Conservation (phyloP, 2,329 filamentous ascomycete genomes). For the Apiospora phragmitis region DNA sequence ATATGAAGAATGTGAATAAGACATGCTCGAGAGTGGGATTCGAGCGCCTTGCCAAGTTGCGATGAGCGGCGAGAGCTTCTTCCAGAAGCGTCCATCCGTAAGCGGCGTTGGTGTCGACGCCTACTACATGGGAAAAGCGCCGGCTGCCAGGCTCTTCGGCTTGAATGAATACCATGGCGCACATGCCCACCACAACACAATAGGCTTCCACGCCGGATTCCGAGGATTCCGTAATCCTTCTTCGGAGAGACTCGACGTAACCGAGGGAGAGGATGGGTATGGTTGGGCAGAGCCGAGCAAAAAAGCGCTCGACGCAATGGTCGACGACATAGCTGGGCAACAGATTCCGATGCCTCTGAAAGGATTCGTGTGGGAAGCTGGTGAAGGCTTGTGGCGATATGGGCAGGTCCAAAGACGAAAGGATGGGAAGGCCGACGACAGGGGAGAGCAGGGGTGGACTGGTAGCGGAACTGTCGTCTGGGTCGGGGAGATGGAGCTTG, state of each 20-base stretch:
- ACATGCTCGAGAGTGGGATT: slow-evolving; percentile 40
- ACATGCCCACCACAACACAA: slow-evolving; percentile 39
- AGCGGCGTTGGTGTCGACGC: slow-evolving; percentile 35
- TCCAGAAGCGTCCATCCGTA: slow-evolving; percentile 41
- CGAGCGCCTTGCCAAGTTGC: slow-evolving; percentile 32
- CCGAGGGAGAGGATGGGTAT: slow-evolving; percentile 43
- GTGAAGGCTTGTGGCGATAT: slow-evolving; percentile 22
- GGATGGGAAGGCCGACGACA: slow-evolving; percentile 15
- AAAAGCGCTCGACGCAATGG: slow-evolving; percentile 41
- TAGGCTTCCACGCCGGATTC: slow-evolving; percentile 35
- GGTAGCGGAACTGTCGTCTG: slow-evolving; percentile 5
- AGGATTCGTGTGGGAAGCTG: slow-evolving; percentile 26
- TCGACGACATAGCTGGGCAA: slow-evolving; percentile 36
- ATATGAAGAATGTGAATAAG: slow-evolving; percentile 44
- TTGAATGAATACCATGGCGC: slow-evolving; percentile 42
- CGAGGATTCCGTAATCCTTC: slow-evolving; percentile 20
- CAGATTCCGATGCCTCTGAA: slow-evolving; percentile 34
- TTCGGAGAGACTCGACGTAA: slow-evolving; percentile 35
- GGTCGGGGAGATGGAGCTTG: background rate
- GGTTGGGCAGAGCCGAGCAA: slow-evolving; percentile 40
- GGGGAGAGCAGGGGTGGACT: slow-evolving; percentile 8
- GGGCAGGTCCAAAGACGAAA: slow-evolving; percentile 21
- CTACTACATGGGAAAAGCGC: slow-evolving; percentile 33
- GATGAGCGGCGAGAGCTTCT: slow-evolving; percentile 35
- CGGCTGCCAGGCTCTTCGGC: slow-evolving; percentile 37